Evolutionary conservation across 2,329 filamentous ascomycete species (phyloP).

Genomic region (Sphaerulina musiva): DNA sequence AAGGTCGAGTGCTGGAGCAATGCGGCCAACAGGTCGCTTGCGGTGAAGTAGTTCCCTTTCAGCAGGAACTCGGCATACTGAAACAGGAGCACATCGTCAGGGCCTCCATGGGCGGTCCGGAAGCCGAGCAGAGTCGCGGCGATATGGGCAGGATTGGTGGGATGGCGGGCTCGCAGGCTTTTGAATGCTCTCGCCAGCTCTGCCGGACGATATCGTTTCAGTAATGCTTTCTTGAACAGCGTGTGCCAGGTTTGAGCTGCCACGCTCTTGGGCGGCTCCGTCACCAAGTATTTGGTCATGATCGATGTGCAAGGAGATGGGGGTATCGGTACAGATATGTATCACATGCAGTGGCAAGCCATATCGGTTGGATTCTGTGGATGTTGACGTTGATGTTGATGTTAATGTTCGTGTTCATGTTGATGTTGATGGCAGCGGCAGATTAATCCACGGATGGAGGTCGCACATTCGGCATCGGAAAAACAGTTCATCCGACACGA

Average conservation of each 20-base stretch:
- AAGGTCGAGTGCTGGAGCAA: slow-evolving; percentile 27
- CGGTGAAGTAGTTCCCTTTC: slow-evolving; percentile 19
- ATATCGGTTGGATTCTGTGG: background rate
- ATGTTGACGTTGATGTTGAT: background rate
- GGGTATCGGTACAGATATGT: background rate
- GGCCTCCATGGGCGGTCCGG: slow-evolving; percentile 14
- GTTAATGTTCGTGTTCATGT: background rate
- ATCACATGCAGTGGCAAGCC: background rate
- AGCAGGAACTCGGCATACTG: slow-evolving; percentile 27
- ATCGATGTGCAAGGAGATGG: background rate
- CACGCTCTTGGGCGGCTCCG: slow-evolving; percentile 8
- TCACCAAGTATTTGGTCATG: slow-evolving; percentile 19
- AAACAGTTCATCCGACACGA: no score
- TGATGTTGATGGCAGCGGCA: background rate
- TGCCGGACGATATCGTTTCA: slow-evolving; percentile 12
- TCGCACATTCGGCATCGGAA: background rate
- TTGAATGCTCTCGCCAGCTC: slow-evolving; percentile 16
- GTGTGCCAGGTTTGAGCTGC: slow-evolving; percentile 19
- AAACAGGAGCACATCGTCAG: slow-evolving; percentile 29
- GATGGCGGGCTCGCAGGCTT: slow-evolving; percentile 13
- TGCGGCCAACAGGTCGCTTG: slow-evolving; percentile 27
- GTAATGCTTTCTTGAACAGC: slow-evolving; percentile 19
- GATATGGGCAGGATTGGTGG: slow-evolving; percentile 15
- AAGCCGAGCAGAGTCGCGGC: slow-evolving; percentile 25
- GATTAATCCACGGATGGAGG: background rate